Evolutionary conservation across 148 eudicot genomes (phyloP), one percentile per base, ranked within the genome.

Genomic region (Rheum nobile): DNA sequence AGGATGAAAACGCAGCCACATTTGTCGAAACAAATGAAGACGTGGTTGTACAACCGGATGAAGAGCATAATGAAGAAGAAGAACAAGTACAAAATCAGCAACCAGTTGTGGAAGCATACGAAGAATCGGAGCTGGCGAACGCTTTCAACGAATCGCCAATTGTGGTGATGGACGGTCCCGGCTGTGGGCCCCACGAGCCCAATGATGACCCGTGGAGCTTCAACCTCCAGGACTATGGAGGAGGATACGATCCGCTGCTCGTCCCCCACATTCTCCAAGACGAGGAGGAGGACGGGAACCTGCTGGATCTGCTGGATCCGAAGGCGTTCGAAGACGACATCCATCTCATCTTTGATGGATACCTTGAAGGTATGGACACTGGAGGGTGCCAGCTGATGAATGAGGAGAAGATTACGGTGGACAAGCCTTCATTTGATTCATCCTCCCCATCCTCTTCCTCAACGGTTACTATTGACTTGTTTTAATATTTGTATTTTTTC

Each of bases 121-220:
- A 76, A 22, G 80, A 80, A 24, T 35, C 79, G 8, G 86, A 80
- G 44, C 76, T 77, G 17, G 47, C 59, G 22, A 54, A 57, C 59
- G 31, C 80, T 32, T 59, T 73, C 7, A 79, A 70, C 29, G 48
- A 78, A 24, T 57, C n/a, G n/a, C 39, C 83, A 26, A 78, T 87
- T 74, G 52, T 77, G 2, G 78, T 34, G 57, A 78, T 79, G 84
- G 81, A 76, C 39, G 69, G 79, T 8, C 63, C 32, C 50, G 31
- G 28, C 8, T 70, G 77, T 6, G 80, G 67, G n/a, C n/a, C n/a
- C 3, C 76, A 78, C 1, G 85, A 83, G 21, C 74, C 59, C 21
- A 32, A 16, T 17, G 89, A 87, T 31, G 83, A 90, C 78, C 91
- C 90, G 4, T 93, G 98, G 97, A 75, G 75, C 85, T 83, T 90